Evolutionary conservation across 2,329 filamentous ascomycete genomes (phyloP).

Genomic region (Chaetomium strumarium): DNA sequence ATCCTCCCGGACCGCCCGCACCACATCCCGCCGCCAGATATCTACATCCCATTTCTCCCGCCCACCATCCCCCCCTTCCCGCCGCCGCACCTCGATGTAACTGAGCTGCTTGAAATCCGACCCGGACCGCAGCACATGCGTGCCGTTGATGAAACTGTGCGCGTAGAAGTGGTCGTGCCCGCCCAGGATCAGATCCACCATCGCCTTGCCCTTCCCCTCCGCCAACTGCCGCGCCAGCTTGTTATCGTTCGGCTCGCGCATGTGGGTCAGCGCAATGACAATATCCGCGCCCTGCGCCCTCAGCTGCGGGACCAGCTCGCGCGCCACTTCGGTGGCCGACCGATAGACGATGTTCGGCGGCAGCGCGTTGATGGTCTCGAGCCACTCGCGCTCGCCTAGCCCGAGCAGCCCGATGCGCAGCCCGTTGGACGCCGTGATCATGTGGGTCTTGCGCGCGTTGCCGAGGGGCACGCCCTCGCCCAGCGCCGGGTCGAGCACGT

Average conservation of each 20-base stretch:
- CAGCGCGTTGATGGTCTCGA: slow-evolving; percentile 80
- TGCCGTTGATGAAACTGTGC: slow-evolving; percentile 70
- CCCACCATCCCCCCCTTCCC: slow-evolving; percentile 31
- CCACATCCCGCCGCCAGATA: slow-evolving; percentile 68
- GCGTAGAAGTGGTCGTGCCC: slow-evolving; percentile 88
- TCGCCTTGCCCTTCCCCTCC: slow-evolving; percentile 60
- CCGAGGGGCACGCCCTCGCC: slow-evolving; percentile 70
- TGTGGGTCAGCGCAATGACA: slow-evolving; percentile 75
- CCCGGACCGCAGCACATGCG: slow-evolving; percentile 79
- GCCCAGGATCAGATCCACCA: slow-evolving; percentile 74
- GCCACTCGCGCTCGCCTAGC: slow-evolving; percentile 80
- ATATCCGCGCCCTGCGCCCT: slow-evolving; percentile 75
- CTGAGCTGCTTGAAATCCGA: slow-evolving; percentile 90
- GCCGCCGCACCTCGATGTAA: slow-evolving; percentile 72
- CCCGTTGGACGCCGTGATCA: slow-evolving; percentile 75
- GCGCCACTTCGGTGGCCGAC: slow-evolving; percentile 69
- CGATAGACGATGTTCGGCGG: slow-evolving; percentile 78
- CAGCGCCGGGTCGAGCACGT: slow-evolving; percentile 77
- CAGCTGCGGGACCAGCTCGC: slow-evolving; percentile 66
- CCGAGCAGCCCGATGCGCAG: slow-evolving; percentile 83
- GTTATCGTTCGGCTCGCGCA: slow-evolving; percentile 82
- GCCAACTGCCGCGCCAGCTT: slow-evolving; percentile 72
- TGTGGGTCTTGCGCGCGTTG: slow-evolving; percentile 66
- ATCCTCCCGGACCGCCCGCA: slow-evolving; percentile 62
- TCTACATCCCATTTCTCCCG: slow-evolving; percentile 65